These are phyloP conservation scores for Penicillium hordei DNA, from an alignment of 2,329 filamentous ascomycete species.

Conservation along the genomic window DNA sequence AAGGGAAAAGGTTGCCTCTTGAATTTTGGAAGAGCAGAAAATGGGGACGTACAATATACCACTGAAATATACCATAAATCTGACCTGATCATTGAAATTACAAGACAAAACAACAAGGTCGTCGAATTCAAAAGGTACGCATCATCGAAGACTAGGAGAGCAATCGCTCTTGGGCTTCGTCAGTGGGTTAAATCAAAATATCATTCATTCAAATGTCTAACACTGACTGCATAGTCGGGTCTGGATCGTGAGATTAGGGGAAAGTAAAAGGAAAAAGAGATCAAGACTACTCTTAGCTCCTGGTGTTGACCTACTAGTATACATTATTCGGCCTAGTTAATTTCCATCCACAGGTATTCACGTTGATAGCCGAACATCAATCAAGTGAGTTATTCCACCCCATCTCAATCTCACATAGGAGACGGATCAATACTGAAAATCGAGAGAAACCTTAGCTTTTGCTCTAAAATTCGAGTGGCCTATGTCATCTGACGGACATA, in stretches of 20 bases:
- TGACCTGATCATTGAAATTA: background rate
- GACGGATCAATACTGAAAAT: background rate
- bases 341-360: background rate
- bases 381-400: background rate
- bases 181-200: background rate
- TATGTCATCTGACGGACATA: background rate
- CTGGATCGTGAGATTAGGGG: background rate
- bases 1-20: background rate
- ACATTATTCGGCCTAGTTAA: background rate
- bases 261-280: background rate
- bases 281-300: no score
- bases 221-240: background rate
- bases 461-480: background rate
- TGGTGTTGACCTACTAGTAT: no score
- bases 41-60: no score
- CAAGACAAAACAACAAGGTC: background rate
- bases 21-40: background rate
- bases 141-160: background rate
- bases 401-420: background rate
- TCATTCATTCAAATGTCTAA: background rate
- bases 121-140: background rate
- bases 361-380: background rate
- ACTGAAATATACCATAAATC: background rate
- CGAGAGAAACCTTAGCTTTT: background rate
- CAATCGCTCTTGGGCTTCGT: background rate